Evolutionary conservation across 2,329 filamentous ascomycete genomes (phyloP), one percentile per base, ranked within the genome.

Genomic region (Exophiala spinifera): DNA sequence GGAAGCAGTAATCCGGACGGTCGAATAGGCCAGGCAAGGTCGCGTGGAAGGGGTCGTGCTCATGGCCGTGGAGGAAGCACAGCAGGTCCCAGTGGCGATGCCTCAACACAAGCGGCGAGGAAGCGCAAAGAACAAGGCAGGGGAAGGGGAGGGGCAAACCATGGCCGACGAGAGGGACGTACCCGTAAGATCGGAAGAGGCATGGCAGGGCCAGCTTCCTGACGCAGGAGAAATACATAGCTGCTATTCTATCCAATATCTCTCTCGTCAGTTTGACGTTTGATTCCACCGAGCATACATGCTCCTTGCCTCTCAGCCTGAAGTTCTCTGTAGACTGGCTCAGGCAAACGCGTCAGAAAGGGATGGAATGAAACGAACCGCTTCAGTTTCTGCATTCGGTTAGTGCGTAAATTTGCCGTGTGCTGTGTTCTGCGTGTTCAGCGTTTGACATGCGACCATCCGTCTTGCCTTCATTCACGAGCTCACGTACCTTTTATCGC

Each of bases 181-280:
- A 62, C 63, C 8, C 58, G 56, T 20, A 65, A 65, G 53, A 59
- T 65, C 50, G 63, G 56, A 25, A 52, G 62, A 56, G 63, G 63
- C 11, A 63, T 64, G 60, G 56, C 47, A 28, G 57, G 57, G 15
- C 46, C 50, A 19, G n/a, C 48, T 39, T 46, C 23, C 25, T 43
- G 31, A 53, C 28, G 7, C 28, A 31, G 4, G 28, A 10, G 8
- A 31, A 10, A 31, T 31, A 31, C 28, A 31, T 31, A 31, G 3
- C 28, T 10, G 11, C 11, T 10, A 31, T n/a, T n/a, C n/a, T n/a
- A n/a, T n/a, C n/a, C 3, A 31, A 10, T 10, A 31, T 31, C 4
- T 31, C 3, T 31, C 28, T 31, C 10, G 10, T 31, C 28, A 31
- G 7, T 10, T 25, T 25, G 7, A 25, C 23, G 7, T 25, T 4